Percentiles rank a stretch among this genome's conserved stretches.
Evolutionary conservation across 1,284 basidiomycete genomes (phyloP).

Genomic region (Retiboletus fuscus): DNA sequence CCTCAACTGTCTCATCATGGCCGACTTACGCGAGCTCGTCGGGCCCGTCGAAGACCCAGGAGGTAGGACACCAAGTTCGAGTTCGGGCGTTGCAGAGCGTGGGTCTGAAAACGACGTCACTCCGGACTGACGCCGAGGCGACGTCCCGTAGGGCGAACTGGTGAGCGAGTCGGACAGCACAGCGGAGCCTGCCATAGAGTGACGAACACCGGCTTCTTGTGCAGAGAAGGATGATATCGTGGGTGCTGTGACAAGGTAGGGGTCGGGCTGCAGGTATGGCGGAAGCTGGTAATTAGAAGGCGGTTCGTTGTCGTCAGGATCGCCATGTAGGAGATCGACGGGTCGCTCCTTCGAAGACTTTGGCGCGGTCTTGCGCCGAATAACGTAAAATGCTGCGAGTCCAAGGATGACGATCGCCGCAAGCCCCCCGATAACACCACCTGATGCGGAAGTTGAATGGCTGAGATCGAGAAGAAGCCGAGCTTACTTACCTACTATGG

Average conservation of each 20-base stretch:
- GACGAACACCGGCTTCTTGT: slow-evolving; percentile 37
- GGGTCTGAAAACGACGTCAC: slow-evolving; percentile 41
- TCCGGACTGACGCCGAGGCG: slow-evolving; percentile 37
- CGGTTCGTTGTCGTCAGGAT: slow-evolving; percentile 61
- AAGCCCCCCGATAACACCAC: slow-evolving; percentile 75
- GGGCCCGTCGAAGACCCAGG: slow-evolving; percentile 28
- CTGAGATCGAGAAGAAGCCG: slow-evolving; percentile 8
- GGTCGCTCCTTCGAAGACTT: slow-evolving; percentile 63
- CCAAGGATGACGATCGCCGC: slow-evolving; percentile 58
- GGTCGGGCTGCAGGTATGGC: slow-evolving; percentile 78
- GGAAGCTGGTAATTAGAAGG: slow-evolving; percentile 60
- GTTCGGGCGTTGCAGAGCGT: slow-evolving; percentile 41
- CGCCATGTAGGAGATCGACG: slow-evolving; percentile 73
- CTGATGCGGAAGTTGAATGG: slow-evolving; percentile 40
- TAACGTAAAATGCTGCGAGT: slow-evolving; percentile 63
- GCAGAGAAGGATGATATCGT: slow-evolving; percentile 54
- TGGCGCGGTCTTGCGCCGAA: slow-evolving; percentile 59
- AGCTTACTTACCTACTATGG: slow-evolving; percentile 66
- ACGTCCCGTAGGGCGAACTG: slow-evolving; percentile 29
- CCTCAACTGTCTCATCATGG: slow-evolving; percentile 60
- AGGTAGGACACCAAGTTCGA: slow-evolving; percentile 41
- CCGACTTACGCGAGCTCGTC: slow-evolving; percentile 59
- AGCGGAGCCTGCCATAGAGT: slow-evolving; percentile 38
- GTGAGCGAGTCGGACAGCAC: slow-evolving; percentile 36
- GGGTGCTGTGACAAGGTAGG: slow-evolving; percentile 75